Percentiles rank a stretch among this genome's conserved stretches.
Conservation (phyloP, 441 rosid genomes). For the Adansonia gregorii region DNA sequence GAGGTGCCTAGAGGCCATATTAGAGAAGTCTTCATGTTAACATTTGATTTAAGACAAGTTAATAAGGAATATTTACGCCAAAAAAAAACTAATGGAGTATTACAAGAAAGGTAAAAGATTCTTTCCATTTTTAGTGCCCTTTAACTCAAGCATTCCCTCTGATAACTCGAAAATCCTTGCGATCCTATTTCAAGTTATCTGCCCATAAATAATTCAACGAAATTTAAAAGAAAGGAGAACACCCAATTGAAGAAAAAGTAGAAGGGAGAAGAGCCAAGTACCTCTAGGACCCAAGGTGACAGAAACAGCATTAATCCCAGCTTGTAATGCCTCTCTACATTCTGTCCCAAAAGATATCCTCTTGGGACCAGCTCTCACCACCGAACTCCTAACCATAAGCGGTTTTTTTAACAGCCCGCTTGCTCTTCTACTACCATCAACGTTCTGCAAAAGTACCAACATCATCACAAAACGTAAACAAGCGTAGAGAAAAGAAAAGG, state of each 20-base stretch:
- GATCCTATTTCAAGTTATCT: neutral
- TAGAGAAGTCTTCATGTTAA: neutral
- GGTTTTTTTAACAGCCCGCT: conserved; percentile 37
- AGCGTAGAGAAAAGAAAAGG: neutral
- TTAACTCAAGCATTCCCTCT: neutral
- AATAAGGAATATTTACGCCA: neutral
- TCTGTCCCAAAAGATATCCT: conserved; percentile 66
- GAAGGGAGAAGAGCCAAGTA: conserved; percentile 22
- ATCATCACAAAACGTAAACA: neutral
- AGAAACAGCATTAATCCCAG: conserved; percentile 91
- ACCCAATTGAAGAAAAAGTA: neutral
- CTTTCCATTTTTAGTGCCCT: neutral
- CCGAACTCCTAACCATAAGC: conserved; percentile 38
- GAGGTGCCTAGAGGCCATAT: conserved; percentile 1
- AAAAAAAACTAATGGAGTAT: neutral
- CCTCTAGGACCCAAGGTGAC: conserved; percentile 89
- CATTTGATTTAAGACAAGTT: neutral
- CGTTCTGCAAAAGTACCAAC: conserved; percentile 42
- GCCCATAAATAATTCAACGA: neutral
- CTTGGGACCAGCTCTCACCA: conserved; percentile 77
- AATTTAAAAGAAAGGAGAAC: neutral
- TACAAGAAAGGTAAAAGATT: neutral
- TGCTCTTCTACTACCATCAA: conserved; percentile 36
- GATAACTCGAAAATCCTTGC: neutral
- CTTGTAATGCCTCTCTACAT: conserved; percentile 71